Base-by-base conservation (phyloP, 2,329 filamentous ascomycete genomes). In the Cladosporium austrohemisphaericum region DNA sequence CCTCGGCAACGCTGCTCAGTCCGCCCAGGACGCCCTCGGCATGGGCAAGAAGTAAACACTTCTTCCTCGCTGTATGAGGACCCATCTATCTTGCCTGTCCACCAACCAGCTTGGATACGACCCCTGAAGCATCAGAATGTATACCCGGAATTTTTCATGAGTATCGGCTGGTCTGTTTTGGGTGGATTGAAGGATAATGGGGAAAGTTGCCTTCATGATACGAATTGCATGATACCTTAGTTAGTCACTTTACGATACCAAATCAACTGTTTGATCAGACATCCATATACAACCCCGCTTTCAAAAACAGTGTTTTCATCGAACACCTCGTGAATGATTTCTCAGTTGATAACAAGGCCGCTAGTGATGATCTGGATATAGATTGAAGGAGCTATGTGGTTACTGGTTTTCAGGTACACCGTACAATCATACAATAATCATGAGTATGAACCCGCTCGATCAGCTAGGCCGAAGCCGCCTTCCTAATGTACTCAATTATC, bases 11-110 rank as follows among this genome's bases (percentile, higher is more conserved):
- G 70, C 69, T 41, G 67, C 68, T 50, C 64, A 69, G 58, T 60
- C 62, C 47, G 61, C 71, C 55, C 55, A 63, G 50, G 68, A 72
- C 55, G 64, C 69, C 49, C 57, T 74, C 53, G 59, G 59, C 47
- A 41, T 60, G 23, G 41, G 38, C 40, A 44, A 50, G 48, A 50
- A 50, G 35, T 50, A 50, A 36, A 50, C 26, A 31, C 11, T 41
- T 41, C 46, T 36, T 49, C 28, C 36, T 18, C 31, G 29, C 31
- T 5, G 8, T 10, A 36, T 16, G 41, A 48, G 33, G n/a, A 41
- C 28, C 31, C 31, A 18, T 29, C 50, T 19, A n/a, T 28, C 25
- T 14, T 28, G 20, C 28, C 8, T n/a, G n/a, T n/a, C 37, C 37
- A 18, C 37, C 37, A 40, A 5, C 23, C 37, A 23, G 14, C 37